Evolutionary conservation across 2,329 filamentous ascomycete species (phyloP).

Genomic region (Metarhizium rileyi): DNA sequence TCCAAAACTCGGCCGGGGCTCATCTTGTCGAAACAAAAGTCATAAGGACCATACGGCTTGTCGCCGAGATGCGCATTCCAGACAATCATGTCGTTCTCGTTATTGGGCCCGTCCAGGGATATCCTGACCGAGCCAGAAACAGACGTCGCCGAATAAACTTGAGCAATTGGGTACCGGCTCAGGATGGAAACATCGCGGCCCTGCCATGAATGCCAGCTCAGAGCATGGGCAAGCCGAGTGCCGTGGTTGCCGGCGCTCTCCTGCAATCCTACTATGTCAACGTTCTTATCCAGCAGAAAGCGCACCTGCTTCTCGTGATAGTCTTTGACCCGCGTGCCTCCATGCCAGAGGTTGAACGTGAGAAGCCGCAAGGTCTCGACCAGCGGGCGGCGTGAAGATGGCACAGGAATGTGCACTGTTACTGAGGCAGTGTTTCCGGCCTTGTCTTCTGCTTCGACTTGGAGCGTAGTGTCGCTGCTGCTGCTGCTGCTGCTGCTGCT

Average conservation of each 20-base stretch:
- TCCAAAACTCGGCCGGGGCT: constrained; percentile 19
- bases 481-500: no score
- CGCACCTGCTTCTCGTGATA: constrained; percentile 29
- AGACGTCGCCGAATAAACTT: constrained; percentile 15
- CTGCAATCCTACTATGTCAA: constrained; percentile 28
- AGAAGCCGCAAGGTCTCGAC: constrained; percentile 23
- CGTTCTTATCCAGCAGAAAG: constrained; percentile 20
- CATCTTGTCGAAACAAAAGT: constrained; percentile 28
- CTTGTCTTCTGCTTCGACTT: constrained; percentile 15
- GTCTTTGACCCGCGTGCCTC: constrained; percentile 23
- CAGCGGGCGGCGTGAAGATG: constrained; percentile 12
- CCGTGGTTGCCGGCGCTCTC: constrained; percentile 22
- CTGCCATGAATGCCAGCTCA: constrained; percentile 28
- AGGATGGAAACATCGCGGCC: constrained; percentile 23
- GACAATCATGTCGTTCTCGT: constrained; percentile 18
- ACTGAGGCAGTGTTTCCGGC: constrained; percentile 13
- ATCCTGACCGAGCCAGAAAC: constrained; percentile 23
- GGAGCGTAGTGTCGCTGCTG: constrained; percentile 7
- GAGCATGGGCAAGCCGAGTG: constrained; percentile 22
- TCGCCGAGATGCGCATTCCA: constrained; percentile 26
- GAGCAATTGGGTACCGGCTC: constrained; percentile 26
- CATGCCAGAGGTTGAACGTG: constrained; percentile 28
- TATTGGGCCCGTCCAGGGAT: constrained; percentile 19
- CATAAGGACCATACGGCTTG: constrained; percentile 30
- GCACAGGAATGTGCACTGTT: constrained; percentile 21